A percentile compares a stretch with the other conserved stretches of the same genome.
These are phyloP conservation scores for Daldinia sp. DNA, from an alignment of 2,329 filamentous ascomycete species.

Conservation along the genomic window DNA sequence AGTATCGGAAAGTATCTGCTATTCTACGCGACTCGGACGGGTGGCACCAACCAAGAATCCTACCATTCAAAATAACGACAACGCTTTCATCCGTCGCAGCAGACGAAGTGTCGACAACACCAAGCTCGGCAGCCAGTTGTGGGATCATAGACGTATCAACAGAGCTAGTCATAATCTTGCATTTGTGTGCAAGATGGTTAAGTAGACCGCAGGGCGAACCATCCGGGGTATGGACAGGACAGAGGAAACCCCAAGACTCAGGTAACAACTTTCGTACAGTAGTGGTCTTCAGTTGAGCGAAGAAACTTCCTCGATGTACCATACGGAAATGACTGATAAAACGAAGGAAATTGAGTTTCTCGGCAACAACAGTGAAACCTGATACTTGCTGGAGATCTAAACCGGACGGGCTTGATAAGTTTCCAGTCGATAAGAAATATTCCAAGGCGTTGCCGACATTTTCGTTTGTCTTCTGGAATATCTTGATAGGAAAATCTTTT, in stretches of 20 bases:
- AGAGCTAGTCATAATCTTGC: slow-evolving; percentile 82
- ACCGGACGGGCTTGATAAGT: slow-evolving; percentile 89
- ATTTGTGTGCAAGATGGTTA: slow-evolving; percentile 96
- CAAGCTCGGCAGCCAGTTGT: slow-evolving; percentile 80
- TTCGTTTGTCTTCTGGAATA: slow-evolving; percentile 86
- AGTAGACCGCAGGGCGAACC: slow-evolving; percentile 93
- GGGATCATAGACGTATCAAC: slow-evolving; percentile 82
- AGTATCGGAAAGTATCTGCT: slow-evolving; percentile 88
- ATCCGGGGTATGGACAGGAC: slow-evolving; percentile 97
- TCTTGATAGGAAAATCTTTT: slow-evolving; percentile 81
- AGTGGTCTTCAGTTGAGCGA: slow-evolving; percentile 96
- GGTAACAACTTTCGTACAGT: slow-evolving; percentile 95
- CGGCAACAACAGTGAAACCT: slow-evolving; percentile 95
- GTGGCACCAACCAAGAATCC: slow-evolving; percentile 89
- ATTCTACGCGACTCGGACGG: slow-evolving; percentile 85
- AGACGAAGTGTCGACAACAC: slow-evolving; percentile 79
- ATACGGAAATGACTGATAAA: slow-evolving; percentile 99
- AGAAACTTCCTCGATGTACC: slow-evolving; percentile 99
- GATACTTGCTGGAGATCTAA: slow-evolving; percentile 94
- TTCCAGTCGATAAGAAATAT: slow-evolving; percentile 97
- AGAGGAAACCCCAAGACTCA: slow-evolving; percentile 98
- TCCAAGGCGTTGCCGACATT: slow-evolving; percentile 88
- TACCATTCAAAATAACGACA: slow-evolving; percentile 89
- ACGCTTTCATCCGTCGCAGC: slow-evolving; percentile 86
- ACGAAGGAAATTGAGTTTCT: slow-evolving; percentile 98